These are phyloP conservation scores for Annona cherimola DNA, from an alignment of 164 flowering plant species.

Conservation along the genomic window DNA sequence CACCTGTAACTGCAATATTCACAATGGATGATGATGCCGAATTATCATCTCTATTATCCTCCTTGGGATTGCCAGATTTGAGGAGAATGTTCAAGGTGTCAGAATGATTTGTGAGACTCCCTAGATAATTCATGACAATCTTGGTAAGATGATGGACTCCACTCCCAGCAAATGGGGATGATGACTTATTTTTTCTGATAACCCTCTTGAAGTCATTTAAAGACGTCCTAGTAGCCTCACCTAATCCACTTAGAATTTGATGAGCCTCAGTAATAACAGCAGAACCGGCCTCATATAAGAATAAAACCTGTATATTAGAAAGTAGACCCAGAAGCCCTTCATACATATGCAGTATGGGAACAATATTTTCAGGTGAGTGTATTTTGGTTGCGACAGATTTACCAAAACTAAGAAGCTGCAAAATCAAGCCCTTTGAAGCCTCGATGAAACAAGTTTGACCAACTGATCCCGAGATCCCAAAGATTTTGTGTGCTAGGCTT, in stretches of 20 bases:
- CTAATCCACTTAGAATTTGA: constrained; percentile 1
- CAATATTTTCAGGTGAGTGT: constrained; percentile 4
- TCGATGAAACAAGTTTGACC: constrained; percentile 6
- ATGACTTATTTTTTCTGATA: background rate
- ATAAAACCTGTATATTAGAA: constrained; percentile 6
- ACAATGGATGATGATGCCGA: constrained; percentile 20
- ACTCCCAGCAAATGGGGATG: constrained; percentile 2
- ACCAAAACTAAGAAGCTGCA: constrained; percentile 9
- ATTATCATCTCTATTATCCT: constrained; percentile 22
- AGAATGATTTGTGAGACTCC: background rate
- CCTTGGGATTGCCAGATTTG: background rate
- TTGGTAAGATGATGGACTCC: constrained; percentile 8
- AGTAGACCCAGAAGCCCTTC: background rate
- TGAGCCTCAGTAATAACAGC: constrained; percentile 3
- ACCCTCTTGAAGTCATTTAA: constrained; percentile 1
- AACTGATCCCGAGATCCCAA: background rate
- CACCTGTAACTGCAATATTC: constrained; percentile 28
- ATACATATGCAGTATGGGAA: constrained; percentile 8
- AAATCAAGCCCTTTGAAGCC: constrained; percentile 3
- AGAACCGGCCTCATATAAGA: background rate
- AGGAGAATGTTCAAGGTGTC: constrained; percentile 36
- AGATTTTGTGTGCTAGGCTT: constrained; percentile 2
- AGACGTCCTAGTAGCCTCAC: constrained; percentile 1
- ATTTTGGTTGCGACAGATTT: constrained; percentile 3
- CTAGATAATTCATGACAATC: constrained; percentile 11